Conservation (phyloP, 75 land plant species). For the Gnetum montanum region DNA sequence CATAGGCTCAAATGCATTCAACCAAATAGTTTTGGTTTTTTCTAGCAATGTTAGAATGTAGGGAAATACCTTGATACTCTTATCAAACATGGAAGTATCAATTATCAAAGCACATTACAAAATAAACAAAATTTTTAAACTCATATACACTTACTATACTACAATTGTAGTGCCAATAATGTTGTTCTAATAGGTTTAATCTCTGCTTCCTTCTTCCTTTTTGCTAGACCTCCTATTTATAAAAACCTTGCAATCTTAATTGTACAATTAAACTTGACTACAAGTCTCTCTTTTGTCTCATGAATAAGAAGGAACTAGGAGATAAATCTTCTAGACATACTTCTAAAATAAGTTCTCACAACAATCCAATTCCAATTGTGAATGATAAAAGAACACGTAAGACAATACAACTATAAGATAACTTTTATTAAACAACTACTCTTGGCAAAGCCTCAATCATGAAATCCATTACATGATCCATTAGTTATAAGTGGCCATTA, state of each 20-base stretch:
- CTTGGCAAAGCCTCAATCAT: neutral
- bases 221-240: slow-evolving; percentile 67
- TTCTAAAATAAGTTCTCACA: slow-evolving; percentile 81
- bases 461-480: neutral
- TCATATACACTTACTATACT: slow-evolving; percentile 3
- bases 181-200: slow-evolving; percentile 84
- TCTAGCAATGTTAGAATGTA: neutral
- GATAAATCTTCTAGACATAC: slow-evolving; percentile 65
- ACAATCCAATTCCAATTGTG: slow-evolving; percentile 76
- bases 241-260: slow-evolving; percentile 61
- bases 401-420: neutral
- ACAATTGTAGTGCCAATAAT: slow-evolving; percentile 46
- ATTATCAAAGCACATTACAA: neutral
- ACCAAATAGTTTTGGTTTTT: too few species aligned
- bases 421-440: too few species aligned
- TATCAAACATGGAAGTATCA: neutral
- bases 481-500: neutral
- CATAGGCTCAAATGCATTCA: too few species aligned
- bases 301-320: slow-evolving; percentile 50
- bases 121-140: neutral
- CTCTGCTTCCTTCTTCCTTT: slow-evolving; percentile 72
- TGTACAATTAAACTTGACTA: slow-evolving; percentile 26
- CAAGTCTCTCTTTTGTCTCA: slow-evolving; percentile 25
- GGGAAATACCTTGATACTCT: neutral
- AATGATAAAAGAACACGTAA: neutral